These are phyloP conservation scores for Galerina marginata DNA, from an alignment of 768 basidiomycete species.

Conservation along the genomic window DNA sequence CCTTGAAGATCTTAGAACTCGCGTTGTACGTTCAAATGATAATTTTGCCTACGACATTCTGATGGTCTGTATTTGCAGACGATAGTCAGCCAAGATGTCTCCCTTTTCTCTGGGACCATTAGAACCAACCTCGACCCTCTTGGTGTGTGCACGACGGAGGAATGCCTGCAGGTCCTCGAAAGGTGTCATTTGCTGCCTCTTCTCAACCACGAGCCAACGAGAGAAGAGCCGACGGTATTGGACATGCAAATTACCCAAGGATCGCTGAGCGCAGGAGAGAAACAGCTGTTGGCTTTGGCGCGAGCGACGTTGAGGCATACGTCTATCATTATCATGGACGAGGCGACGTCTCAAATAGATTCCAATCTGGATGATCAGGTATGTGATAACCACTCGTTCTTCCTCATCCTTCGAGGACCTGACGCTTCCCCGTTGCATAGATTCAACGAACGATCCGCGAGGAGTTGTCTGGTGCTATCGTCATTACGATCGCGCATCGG, in stretches of 20 bases:
- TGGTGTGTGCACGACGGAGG: constrained; percentile 57
- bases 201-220: constrained; percentile 41
- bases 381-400: constrained; percentile 6
- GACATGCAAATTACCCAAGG: constrained; percentile 71
- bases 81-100: constrained; percentile 77
- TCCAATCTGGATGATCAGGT: constrained; percentile 72
- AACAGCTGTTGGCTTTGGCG: constrained; percentile 74
- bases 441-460: constrained; percentile 78
- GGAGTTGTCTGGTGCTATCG: constrained; percentile 71
- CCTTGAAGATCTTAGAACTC: constrained; percentile 68
- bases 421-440: constrained; percentile 30
- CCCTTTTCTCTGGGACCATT: constrained; percentile 75
- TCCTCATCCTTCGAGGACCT: neutral
- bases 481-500: constrained; percentile 86
- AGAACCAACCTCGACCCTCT: constrained; percentile 77
- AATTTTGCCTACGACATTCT: neutral
- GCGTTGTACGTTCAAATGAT: constrained; percentile 49
- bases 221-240: constrained; percentile 44
- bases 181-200: constrained; percentile 63
- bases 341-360: constrained; percentile 82
- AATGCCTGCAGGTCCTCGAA: constrained; percentile 68
- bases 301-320: constrained; percentile 71
- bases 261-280: constrained; percentile 76
- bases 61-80: constrained; percentile 46
- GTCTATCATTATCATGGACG: constrained; percentile 75